These are phyloP conservation scores for Novakomyces olei DNA, from an alignment of 805 yeast genomes.

Conservation along the genomic window DNA sequence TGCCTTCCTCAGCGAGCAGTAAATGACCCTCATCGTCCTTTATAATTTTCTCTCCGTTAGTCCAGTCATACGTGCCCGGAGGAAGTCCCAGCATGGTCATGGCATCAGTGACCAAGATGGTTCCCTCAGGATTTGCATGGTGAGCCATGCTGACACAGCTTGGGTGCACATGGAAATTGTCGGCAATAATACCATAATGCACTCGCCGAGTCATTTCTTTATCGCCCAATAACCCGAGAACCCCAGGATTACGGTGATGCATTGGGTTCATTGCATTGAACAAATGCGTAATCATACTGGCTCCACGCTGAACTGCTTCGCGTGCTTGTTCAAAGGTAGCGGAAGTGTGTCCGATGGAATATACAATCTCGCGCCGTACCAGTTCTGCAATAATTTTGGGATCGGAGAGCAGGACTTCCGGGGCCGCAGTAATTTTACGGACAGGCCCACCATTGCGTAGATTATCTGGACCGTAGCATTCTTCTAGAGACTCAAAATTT, in stretches of 20 bases:
- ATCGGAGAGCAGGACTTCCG: conserved; percentile 27
- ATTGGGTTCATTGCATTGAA: conserved; percentile 42
- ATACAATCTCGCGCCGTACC: conserved; percentile 17
- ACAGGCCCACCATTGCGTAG: conserved; percentile 14
- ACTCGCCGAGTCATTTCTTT: conserved; percentile 17
- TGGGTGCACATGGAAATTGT: conserved; percentile 39
- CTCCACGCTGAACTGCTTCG: conserved; percentile 29
- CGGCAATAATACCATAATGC: conserved; percentile 32
- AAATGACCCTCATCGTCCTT: conserved; percentile 29
- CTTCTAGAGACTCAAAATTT: neutral
- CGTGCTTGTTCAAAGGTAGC: conserved; percentile 17
- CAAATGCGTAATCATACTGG: conserved; percentile 37
- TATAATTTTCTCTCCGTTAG: conserved; percentile 21
- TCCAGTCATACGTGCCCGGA: conserved; percentile 35
- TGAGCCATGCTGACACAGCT: conserved; percentile 29
- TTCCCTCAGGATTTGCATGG: conserved; percentile 29
- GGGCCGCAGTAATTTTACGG: conserved; percentile 29
- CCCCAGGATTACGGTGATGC: conserved; percentile 36
- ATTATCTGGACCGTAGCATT: conserved; percentile 20
- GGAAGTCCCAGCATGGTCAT: conserved; percentile 34
- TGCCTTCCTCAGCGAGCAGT: conserved; percentile 32
- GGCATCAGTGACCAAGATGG: conserved; percentile 37
- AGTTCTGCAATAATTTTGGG: conserved; percentile 22
- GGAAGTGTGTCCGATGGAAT: conserved; percentile 28
- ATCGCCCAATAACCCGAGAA: conserved; percentile 26